Evolutionary conservation across 2,329 filamentous ascomycete genomes (phyloP).

Genomic region (Fonsecaea monophora): DNA sequence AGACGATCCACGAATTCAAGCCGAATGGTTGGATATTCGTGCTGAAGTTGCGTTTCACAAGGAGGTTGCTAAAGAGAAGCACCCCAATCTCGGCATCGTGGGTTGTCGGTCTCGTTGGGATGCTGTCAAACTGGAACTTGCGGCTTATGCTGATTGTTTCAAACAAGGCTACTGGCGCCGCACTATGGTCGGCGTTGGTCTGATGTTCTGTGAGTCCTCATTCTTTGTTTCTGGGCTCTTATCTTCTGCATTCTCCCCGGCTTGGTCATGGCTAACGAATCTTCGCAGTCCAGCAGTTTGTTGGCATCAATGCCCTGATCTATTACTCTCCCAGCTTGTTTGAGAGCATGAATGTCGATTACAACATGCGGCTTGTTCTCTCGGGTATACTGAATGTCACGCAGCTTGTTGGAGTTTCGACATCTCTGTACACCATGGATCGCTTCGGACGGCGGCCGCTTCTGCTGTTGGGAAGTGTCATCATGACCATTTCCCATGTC

Average conservation of each 20-base stretch:
- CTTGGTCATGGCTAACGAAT: background rate
- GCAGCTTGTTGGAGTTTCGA: conserved; percentile 55
- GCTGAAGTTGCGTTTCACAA: conserved; percentile 62
- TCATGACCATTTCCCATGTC: conserved; percentile 57
- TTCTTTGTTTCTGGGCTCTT: background rate
- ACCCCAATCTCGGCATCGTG: conserved; percentile 48
- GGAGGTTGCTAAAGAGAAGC: conserved; percentile 51
- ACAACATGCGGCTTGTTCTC: conserved; percentile 59
- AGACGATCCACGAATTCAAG: conserved; percentile 58
- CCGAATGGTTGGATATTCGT: conserved; percentile 59
- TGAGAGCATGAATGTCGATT: conserved; percentile 54
- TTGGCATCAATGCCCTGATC: conserved; percentile 58
- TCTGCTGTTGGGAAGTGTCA: conserved; percentile 53
- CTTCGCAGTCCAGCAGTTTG: conserved; percentile 60
- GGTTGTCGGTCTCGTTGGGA: conserved; percentile 39
- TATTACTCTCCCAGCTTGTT: conserved; percentile 70
- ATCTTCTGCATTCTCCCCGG: background rate
- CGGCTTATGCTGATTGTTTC: conserved; percentile 60
- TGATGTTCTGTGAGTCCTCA: conserved; percentile 54
- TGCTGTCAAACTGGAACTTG: conserved; percentile 56
- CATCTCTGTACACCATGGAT: conserved; percentile 59
- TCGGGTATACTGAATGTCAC: conserved; percentile 61
- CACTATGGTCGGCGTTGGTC: conserved; percentile 58
- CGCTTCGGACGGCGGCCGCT: conserved; percentile 55
- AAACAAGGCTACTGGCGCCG: conserved; percentile 57